Base-by-base conservation (phyloP, 306 rosid species). In the Coriaria nepalensis region DNA sequence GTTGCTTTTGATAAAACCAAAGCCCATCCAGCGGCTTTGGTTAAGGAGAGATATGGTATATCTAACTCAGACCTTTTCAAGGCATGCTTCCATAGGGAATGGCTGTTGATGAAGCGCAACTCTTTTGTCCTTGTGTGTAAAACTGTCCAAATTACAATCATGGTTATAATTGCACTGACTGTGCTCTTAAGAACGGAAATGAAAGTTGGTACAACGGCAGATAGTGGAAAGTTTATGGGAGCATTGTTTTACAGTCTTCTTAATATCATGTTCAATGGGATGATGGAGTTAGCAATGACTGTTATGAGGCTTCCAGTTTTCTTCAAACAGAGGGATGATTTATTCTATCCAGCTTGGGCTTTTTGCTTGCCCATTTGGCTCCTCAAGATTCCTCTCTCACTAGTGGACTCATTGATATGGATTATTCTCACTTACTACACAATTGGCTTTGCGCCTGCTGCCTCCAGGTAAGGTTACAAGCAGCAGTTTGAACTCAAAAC, bases 261-360 rank as follows among this genome's bases (percentile, higher is more conserved):
- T n/a, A 82, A 79, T 71, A 53, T 82, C 39, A 74, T 86, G 86
- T 86, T 86, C 55, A 86, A 82, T 72, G 96, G 96, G 9, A 39
- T 73, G 65, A 64, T 94, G 35, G 96, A 86, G 59, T 55, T 70
- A 12, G 59, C 63, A 37, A 73, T 79, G 80, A 79, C 82, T 12
- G 20, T 82, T 51, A 49, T 64, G 10, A 72, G 82, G 60, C 80
- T 87, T 56, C 82, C 78, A 33, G 86, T 87, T 5, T 87, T 79
- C 45, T 77, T 34, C 56, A 82, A 73, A 57, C 96, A 87, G 45
- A 79, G 96, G 52, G 92, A 82, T 62, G 68, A 68, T 65, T 56
- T 68, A 68, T 82, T 87, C 65, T 87, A 45, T 60, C 94, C 94
- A 9, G 83, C 84, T 8, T 87, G 96, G 96, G 86, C 86, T 1